Percentiles rank a stretch among this genome's conserved stretches.
phyloP scores from a whole-genome alignment of 495 filamentous ascomycete species.

The Platismatia glauca region DNA sequence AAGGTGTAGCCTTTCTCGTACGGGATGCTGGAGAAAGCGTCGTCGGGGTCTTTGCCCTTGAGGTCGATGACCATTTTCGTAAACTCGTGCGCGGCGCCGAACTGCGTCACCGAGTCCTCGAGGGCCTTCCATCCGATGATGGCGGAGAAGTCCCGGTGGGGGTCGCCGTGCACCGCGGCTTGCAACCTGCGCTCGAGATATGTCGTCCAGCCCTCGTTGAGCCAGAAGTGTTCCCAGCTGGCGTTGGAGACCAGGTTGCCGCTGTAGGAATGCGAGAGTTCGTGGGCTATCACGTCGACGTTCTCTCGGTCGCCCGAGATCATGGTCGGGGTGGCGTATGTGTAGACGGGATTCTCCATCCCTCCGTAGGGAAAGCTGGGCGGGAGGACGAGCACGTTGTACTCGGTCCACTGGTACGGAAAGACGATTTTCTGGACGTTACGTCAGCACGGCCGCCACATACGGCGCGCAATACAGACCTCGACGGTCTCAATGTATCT shows the following conservation, averaged over 20 bases:
- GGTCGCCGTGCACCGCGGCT: slow-evolving; percentile 54
- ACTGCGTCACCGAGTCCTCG: slow-evolving; percentile 64
- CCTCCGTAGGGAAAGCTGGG: slow-evolving; percentile 74
- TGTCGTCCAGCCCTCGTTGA: slow-evolving; percentile 94
- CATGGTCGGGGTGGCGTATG: slow-evolving; percentile 10
- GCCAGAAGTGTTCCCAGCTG: slow-evolving; percentile 96
- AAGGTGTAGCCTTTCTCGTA: slow-evolving; percentile 68
- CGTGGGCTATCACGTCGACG: slow-evolving; percentile 93
- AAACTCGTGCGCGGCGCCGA: slow-evolving; percentile 77
- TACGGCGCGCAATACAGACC: not conserved
- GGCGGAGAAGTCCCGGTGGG: slow-evolving; percentile 83
- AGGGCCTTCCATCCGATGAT: slow-evolving; percentile 54
- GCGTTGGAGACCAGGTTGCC: slow-evolving; percentile 86
- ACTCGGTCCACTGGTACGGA: slow-evolving; percentile 85
- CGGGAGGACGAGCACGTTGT: slow-evolving; percentile 86
- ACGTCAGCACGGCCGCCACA: not conserved
- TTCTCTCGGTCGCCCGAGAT: slow-evolving; percentile 66
- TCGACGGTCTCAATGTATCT: slow-evolving; percentile 84
- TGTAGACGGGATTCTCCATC: slow-evolving; percentile 9
- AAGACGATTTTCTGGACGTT: slow-evolving; percentile 55
- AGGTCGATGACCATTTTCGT: slow-evolving; percentile 82
- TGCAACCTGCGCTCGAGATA: slow-evolving; percentile 75
- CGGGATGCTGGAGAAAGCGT: slow-evolving; percentile 83
- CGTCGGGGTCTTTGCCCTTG: slow-evolving; percentile 86
- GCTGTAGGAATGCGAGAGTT: slow-evolving; percentile 85